phyloP scores from a whole-genome alignment of 495 filamentous ascomycete species.

The Aspergillus nidulans region DNA sequence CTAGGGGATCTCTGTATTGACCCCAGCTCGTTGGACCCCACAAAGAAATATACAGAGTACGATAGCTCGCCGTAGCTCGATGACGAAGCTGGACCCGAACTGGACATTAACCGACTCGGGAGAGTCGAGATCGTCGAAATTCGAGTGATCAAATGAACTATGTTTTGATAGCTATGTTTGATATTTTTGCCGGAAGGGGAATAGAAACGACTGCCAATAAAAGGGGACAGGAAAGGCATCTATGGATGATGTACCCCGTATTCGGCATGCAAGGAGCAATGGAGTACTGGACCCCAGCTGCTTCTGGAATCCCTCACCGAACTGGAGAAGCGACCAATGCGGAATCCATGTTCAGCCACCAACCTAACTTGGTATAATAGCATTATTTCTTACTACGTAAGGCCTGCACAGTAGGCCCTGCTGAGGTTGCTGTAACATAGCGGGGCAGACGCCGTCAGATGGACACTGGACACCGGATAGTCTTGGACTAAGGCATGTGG shows the following conservation, averaged over 20 bases:
- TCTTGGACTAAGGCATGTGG: background rate
- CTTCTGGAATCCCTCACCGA: constrained; percentile 11
- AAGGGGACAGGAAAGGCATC: background rate
- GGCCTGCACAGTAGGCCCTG: background rate
- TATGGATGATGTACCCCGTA: background rate
- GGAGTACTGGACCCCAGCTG: constrained; percentile 1
- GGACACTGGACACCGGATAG: too few relatives aligned
- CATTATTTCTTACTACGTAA: background rate
- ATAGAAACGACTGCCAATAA: constrained; percentile 8
- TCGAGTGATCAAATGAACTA: background rate
- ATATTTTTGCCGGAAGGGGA: constrained; percentile 3
- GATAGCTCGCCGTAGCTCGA: background rate
- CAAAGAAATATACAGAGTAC: too few relatives aligned
- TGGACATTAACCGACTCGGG: background rate
- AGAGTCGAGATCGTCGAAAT: too few relatives aligned
- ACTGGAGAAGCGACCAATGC: constrained; percentile 8
- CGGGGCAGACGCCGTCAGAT: background rate
- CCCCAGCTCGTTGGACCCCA: background rate
- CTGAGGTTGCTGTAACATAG: background rate
- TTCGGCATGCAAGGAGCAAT: constrained; percentile 3
- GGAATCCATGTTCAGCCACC: background rate
- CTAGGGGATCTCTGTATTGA: background rate
- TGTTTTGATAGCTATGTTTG: too few relatives aligned
- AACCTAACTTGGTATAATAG: background rate
- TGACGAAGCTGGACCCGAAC: background rate